These are phyloP conservation scores for Penicillium sp. DNA, from an alignment of 2,329 filamentous ascomycete genomes.

Conservation along the genomic window DNA sequence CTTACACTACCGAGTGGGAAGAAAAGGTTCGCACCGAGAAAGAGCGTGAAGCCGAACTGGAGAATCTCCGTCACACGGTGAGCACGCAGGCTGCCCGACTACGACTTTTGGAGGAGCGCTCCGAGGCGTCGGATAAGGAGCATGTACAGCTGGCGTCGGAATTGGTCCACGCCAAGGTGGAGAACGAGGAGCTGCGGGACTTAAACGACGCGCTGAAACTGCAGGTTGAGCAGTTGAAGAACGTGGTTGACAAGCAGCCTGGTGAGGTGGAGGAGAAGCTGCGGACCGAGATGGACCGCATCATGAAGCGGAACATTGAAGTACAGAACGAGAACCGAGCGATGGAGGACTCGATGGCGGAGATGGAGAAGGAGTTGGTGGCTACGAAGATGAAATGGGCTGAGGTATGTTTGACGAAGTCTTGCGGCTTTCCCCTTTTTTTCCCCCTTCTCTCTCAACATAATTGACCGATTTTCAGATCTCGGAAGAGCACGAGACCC, in stretches of 20 bases:
- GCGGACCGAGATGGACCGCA: constrained; percentile 80
- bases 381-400: constrained; percentile 93
- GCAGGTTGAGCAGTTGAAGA: constrained; percentile 81
- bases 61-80: constrained; percentile 68
- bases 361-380: constrained; percentile 91
- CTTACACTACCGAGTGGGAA: constrained; percentile 87
- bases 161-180: constrained; percentile 86
- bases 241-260: constrained; percentile 86
- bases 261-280: constrained; percentile 81
- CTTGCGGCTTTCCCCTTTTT: background rate
- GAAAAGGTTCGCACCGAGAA: constrained; percentile 82
- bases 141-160: constrained; percentile 90
- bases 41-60: constrained; percentile 79
- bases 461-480: constrained; percentile 53
- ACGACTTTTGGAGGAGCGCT: constrained; percentile 82
- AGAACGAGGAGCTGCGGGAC: constrained; percentile 86
- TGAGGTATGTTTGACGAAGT: constrained; percentile 65
- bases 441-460: too few relatives aligned
- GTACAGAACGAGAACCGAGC: constrained; percentile 91
- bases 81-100: constrained; percentile 70
- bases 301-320: constrained; percentile 89
- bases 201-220: constrained; percentile 84
- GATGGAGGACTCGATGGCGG: constrained; percentile 84
- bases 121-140: constrained; percentile 85
- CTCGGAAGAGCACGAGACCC: constrained; percentile 67